phyloP scores from a whole-genome alignment of 495 filamentous ascomycete species.

The Mytilinidion resinicola region DNA sequence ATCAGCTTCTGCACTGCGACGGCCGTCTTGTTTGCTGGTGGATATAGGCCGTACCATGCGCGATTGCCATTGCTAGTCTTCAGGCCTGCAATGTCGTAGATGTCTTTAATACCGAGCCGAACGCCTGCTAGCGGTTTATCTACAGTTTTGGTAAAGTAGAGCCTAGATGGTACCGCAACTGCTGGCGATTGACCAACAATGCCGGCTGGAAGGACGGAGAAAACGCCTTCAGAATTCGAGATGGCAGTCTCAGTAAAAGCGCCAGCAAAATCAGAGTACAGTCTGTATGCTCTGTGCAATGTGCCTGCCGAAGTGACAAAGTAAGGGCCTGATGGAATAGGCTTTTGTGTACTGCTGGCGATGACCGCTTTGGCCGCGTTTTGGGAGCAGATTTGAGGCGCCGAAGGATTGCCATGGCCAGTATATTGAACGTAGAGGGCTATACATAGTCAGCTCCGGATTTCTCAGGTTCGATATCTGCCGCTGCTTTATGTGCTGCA shows the following conservation, averaged over 20 bases:
- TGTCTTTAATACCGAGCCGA: conserved; percentile 58
- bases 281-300: conserved; percentile 42
- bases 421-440: conserved; percentile 24
- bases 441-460: neutral
- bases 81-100: conserved; percentile 51
- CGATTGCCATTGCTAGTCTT: conserved; percentile 50
- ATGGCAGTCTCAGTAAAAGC: conserved; percentile 42
- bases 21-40: conserved; percentile 41
- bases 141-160: conserved; percentile 41
- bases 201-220: conserved; percentile 40
- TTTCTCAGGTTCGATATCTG: no score
- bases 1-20: conserved; percentile 50
- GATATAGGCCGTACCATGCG: conserved; percentile 51
- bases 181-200: conserved; percentile 37
- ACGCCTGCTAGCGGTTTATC: conserved; percentile 36
- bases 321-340: conserved; percentile 39
- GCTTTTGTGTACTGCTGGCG: neutral
- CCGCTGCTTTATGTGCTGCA: no score
- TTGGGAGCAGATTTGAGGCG: conserved; percentile 5
- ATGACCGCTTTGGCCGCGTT: conserved; percentile 4
- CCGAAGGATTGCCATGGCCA: neutral
- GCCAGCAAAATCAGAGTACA: conserved; percentile 45
- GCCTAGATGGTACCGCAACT: conserved; percentile 48
- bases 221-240: conserved; percentile 30
- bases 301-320: conserved; percentile 36